Evolutionary conservation across 371 early-diverging fungal species (phyloP).

Genomic region (Thermomucor indicae-seudaticae): DNA sequence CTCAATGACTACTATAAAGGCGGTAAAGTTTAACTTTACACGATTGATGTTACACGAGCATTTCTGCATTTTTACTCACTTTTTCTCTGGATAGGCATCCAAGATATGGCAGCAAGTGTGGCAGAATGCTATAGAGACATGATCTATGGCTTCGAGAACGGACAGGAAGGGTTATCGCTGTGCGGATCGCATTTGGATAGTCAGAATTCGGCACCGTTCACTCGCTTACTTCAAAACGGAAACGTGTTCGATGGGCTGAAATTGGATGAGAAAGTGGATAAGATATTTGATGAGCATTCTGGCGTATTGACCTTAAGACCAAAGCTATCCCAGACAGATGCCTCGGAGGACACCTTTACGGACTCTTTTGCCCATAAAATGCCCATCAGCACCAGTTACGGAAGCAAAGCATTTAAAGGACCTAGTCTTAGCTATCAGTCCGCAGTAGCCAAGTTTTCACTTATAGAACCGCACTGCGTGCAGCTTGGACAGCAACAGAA

Average conservation of each 20-base stretch:
- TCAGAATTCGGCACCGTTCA: neutral
- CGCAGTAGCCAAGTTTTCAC: no score
- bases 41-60: neutral
- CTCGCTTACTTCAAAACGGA: neutral
- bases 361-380: neutral
- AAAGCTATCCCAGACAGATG: no score
- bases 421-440: neutral
- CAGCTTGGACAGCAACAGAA: neutral
- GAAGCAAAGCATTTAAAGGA: neutral
- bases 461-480: neutral
- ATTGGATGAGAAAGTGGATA: neutral
- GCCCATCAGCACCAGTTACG: neutral
- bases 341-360: neutral
- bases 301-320: constrained; percentile 4
- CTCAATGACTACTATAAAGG: constrained; percentile 70
- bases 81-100: constrained; percentile 30
- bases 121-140: constrained; percentile 59
- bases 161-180: constrained; percentile 16
- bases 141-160: constrained; percentile 45
- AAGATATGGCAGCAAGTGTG: constrained; percentile 63
- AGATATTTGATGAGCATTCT: constrained; percentile 3
- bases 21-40: constrained; percentile 32
- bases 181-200: constrained; percentile 34
- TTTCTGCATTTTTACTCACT: neutral
- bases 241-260: neutral